A percentile compares a stretch with the other conserved stretches of the same genome.
These are phyloP conservation scores for Saccharomycopsis schoenii DNA, from an alignment of 805 yeast genomes.

Conservation along the genomic window DNA sequence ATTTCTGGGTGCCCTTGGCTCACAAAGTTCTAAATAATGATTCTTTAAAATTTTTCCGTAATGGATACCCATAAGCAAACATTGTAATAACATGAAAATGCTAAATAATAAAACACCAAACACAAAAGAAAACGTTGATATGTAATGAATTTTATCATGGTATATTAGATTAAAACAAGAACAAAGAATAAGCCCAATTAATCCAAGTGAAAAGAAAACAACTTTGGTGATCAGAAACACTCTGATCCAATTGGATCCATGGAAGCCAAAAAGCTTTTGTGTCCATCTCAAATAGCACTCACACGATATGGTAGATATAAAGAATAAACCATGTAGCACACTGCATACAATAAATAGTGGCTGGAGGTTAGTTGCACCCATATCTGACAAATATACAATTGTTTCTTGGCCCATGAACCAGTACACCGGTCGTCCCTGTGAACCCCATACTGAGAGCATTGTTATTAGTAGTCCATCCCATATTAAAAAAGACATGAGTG, in stretches of 20 bases:
- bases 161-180: conserved; percentile 58
- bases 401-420: conserved; percentile 39
- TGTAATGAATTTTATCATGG: conserved; percentile 23
- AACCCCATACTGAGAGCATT: conserved; percentile 67
- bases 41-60: conserved; percentile 1
- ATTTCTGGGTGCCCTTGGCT: background rate
- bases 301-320: conserved; percentile 48
- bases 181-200: conserved; percentile 64
- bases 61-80: background rate
- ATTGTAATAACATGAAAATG: background rate
- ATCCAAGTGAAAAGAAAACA: conserved; percentile 41
- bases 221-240: conserved; percentile 34
- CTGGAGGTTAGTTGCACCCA: conserved; percentile 80
- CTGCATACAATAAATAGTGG: conserved; percentile 77
- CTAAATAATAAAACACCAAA: background rate
- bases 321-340: conserved; percentile 69
- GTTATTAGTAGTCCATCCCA: conserved; percentile 94
- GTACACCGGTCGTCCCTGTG: conserved; percentile 69
- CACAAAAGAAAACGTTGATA: conserved; percentile 1
- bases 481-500: conserved; percentile 52
- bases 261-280: conserved; percentile 21
- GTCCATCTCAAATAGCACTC: conserved; percentile 54
- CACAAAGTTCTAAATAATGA: background rate
- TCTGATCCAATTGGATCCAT: conserved; percentile 27
- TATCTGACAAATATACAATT: conserved; percentile 70